These are phyloP conservation scores for Alternaria postmessia DNA, from an alignment of 2,329 filamentous ascomycete genomes.

Conservation along the genomic window DNA sequence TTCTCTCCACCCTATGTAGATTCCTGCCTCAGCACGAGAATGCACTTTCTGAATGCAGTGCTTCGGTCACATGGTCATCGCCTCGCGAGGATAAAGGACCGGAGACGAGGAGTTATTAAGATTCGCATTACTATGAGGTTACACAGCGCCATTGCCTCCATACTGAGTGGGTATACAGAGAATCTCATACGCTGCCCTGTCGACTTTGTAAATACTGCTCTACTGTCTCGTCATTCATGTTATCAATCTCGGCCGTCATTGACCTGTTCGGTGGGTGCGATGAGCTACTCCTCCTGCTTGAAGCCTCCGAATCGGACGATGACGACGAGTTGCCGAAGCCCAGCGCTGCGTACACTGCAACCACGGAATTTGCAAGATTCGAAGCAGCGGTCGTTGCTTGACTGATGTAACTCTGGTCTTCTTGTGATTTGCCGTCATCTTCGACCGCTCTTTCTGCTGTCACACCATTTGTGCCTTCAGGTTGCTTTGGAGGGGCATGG, in stretches of 20 bases:
- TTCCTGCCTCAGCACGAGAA: background rate
- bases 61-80: constrained; percentile 48
- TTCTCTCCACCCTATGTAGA: background rate
- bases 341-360: constrained; percentile 37
- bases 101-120: background rate
- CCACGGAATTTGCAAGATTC: constrained; percentile 37
- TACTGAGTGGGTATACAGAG: background rate
- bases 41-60: constrained; percentile 29
- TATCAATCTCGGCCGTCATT: constrained; percentile 33
- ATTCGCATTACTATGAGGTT: background rate
- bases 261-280: constrained; percentile 6
- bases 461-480: background rate
- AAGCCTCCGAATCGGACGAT: constrained; percentile 13
- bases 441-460: background rate
- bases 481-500: background rate
- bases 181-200: constrained; percentile 21
- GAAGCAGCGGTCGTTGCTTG: constrained; percentile 21
- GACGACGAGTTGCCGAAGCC: constrained; percentile 46
- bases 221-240: constrained; percentile 33
- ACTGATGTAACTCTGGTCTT: constrained; percentile 17
- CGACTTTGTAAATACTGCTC: constrained; percentile 32
- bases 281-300: constrained; percentile 6
- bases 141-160: background rate
- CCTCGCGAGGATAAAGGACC: too few species aligned
- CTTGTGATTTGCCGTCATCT: constrained; percentile 8